Base-by-base conservation (phyloP, 208 protist species). In the Polymyxa betae region DNA sequence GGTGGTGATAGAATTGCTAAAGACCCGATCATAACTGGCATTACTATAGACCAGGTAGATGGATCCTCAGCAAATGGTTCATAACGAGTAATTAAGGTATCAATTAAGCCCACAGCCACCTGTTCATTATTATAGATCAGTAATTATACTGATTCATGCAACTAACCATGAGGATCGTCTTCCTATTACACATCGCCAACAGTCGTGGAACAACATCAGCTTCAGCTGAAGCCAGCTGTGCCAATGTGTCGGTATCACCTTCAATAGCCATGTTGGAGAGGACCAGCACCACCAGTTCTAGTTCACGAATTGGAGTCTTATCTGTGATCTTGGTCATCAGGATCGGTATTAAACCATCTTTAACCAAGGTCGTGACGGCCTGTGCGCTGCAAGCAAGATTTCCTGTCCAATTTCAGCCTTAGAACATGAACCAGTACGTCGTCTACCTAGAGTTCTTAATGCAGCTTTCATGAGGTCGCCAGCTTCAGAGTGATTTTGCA, bases 281-380 rank as follows among this genome's bases (percentile, higher is more conserved):
- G 72, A 82, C 72, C n/a, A 82, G 72, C 12, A 35, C 72, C n/a
- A n/a, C n/a, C 35, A 82, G n/a, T 82, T 82, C 72, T n/a, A 45
- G 10, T 43, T 82, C 72, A n/a, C 40, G 72, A 43, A 35, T n/a
- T n/a, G 35, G 12, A 5, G 72, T 40, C 5, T 45, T 35, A 20
- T 5, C n/a, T 5, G 5, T 82, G 16, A 82, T 20, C n/a, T 82
- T 82, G 5, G 35, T n/a, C 72, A 82, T 5, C 72, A 82, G n/a
- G 10, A 82, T 82, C 16, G 35, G 16, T n/a, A 82, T 5, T 20
- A 82, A n/a, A 43, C 72, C 72, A 82, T 82, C 72, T 16, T 43
- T 35, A 45, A 82, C 16, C n/a, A 82, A 43, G 12, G 72, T 82
- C n/a, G n/a, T 20, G 5, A 82, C 72, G n/a, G 72, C 72, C 12